Percentiles rank a stretch among this genome's conserved stretches.
Conservation (phyloP, 805 yeast species). For the Myxozyma melibiosi region DNA sequence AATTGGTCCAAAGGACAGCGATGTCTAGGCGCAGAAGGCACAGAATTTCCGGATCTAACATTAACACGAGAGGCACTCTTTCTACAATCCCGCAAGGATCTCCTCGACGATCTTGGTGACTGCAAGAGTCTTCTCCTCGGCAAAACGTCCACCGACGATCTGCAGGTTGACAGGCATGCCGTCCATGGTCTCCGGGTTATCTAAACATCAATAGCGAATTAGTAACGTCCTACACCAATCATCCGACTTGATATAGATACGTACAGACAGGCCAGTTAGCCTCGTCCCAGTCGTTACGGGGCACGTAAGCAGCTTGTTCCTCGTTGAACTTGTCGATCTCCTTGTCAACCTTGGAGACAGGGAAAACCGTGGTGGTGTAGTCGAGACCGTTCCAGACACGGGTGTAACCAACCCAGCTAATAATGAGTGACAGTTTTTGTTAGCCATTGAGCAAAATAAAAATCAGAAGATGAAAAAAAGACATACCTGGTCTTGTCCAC, state of each 20-base stretch:
- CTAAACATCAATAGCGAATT: background rate
- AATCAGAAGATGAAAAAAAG: background rate
- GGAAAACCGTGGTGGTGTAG: constrained; percentile 36
- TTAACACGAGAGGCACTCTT: background rate
- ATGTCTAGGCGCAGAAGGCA: too few species aligned
- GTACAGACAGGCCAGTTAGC: constrained; percentile 32
- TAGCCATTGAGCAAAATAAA: background rate
- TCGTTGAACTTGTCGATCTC: constrained; percentile 27
- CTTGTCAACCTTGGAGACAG: constrained; percentile 34
- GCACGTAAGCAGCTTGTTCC: constrained; percentile 30
- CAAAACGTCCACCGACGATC: constrained; percentile 30
- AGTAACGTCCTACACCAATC: background rate
- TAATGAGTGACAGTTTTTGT: background rate
- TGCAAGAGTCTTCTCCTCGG: constrained; percentile 36
- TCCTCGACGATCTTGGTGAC: constrained; percentile 37
- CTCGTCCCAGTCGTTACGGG: constrained; percentile 33
- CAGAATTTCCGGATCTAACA: background rate
- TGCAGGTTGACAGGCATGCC: constrained; percentile 37
- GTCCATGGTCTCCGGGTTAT: constrained; percentile 34
- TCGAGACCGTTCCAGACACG: constrained; percentile 38
- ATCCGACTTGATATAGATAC: constrained; percentile 14
- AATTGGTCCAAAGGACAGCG: background rate
- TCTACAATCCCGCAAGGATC: constrained; percentile 16
- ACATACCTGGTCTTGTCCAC: constrained; percentile 43
- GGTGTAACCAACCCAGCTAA: constrained; percentile 35